Conservation (phyloP, 2,329 filamentous ascomycete species). For the Pyrenochaeta sp. region DNA sequence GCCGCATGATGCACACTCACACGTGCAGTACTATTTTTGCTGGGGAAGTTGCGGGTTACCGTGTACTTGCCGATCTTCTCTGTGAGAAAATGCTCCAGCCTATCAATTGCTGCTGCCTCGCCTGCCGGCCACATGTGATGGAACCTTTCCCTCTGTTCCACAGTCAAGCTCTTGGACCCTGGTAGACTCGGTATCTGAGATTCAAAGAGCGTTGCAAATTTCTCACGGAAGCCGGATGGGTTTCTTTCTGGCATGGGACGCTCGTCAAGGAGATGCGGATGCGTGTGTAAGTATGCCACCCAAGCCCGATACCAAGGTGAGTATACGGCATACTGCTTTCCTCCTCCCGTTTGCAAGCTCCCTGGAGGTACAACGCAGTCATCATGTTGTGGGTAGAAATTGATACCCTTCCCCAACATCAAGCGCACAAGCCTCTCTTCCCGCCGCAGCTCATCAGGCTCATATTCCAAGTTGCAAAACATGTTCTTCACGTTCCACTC, state of each 20-base stretch:
- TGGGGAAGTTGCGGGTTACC: conserved; percentile 54
- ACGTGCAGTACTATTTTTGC: conserved; percentile 50
- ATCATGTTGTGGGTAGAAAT: conserved; percentile 78
- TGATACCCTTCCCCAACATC: conserved; percentile 69
- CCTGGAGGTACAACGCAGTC: conserved; percentile 84
- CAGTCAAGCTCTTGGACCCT: conserved; percentile 65
- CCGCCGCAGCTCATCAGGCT: conserved; percentile 85
- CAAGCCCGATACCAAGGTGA: conserved; percentile 82
- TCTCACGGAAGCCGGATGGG: conserved; percentile 56
- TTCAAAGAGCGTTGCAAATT: conserved; percentile 55
- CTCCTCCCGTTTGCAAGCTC: conserved; percentile 68
- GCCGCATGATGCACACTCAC: conserved; percentile 56
- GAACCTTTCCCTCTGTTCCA: conserved; percentile 50
- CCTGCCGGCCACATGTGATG: conserved; percentile 56
- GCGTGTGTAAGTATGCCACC: conserved; percentile 74
- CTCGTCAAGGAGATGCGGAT: conserved; percentile 71
- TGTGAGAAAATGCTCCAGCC: conserved; percentile 56
- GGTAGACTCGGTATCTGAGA: conserved; percentile 58
- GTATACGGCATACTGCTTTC: conserved; percentile 85
- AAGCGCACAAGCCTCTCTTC: conserved; percentile 72
- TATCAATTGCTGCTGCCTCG: conserved; percentile 54
- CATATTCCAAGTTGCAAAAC: conserved; percentile 88
- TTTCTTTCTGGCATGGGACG: conserved; percentile 68
- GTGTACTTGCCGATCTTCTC: conserved; percentile 54
- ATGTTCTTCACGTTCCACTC: conserved; percentile 79